Base-by-base conservation (phyloP, 2,329 filamentous ascomycete species). In the Verticillium zaregamsianum region DNA sequence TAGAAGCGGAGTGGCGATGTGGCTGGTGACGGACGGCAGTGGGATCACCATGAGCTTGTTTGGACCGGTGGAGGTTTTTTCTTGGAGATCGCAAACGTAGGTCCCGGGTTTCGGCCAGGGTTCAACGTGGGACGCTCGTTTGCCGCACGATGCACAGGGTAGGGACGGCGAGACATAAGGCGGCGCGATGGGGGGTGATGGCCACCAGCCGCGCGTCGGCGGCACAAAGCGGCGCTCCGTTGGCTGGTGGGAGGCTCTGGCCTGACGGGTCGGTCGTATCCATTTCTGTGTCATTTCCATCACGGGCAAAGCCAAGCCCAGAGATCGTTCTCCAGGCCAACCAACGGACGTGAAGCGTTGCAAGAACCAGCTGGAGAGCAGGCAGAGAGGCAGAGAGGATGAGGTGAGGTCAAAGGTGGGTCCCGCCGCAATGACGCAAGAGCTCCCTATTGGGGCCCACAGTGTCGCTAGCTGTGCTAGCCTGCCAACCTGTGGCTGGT, bases 401-500 rank as follows among this genome's bases (percentile, higher is more conserved):
- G 45, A 49, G 45, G 45, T 49, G 45, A 49, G 45, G 45, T 49
- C 20, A 23, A 49, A n/a, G 20, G 45, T 49, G 45, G 45, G 45
- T n/a, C 12, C 45, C 9, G 45, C 20, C 45, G 8, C 45, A 23
- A 49, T 49, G 45, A 49, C 45, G 45, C 45, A 49, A 49, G 45
- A 25, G 9, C 45, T n/a, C n/a, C 20, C 45, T 8, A 23, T 49
- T 23, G 45, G 45, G 28, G 33, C 33, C 33, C 33, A 35, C 33
- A 35, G 8, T 14, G 2, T 7, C 17, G 45, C 45, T 23, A 45
- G 39, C 3, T 45, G 9, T 57, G 6, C 17, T 31, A 31, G 55
- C 55, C 31, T 57, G 6, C 17, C n/a, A 31, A 32, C 55, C 20
- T 33, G 57, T 28, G 31, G 52, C 25, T 64, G 64, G 23, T 49